Percentiles rank a stretch among this genome's conserved stretches.
phyloP scores from a whole-genome alignment of 2,329 filamentous ascomycete species.

The Colletotrichum phormii region DNA sequence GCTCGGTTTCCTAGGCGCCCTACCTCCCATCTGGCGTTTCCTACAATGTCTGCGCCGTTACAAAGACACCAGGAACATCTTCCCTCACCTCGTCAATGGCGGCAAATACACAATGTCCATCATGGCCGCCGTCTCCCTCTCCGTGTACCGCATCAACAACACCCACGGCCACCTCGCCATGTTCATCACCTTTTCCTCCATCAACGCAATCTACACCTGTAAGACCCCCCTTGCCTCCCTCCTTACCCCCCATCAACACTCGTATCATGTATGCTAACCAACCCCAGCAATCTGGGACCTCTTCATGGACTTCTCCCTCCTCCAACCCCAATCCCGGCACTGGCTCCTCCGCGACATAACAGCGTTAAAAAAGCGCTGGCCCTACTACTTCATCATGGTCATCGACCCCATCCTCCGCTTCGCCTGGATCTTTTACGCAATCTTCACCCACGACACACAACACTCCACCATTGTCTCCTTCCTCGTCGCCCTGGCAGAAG shows the following conservation, averaged over 20 bases:
- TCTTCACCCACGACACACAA: conserved; percentile 82
- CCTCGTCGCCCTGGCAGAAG: conserved; percentile 80
- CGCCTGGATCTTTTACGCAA: conserved; percentile 93
- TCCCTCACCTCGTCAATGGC: conserved; percentile 92
- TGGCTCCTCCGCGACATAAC: conserved; percentile 80
- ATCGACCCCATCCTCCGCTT: conserved; percentile 89
- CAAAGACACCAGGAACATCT: conserved; percentile 84
- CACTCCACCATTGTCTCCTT: conserved; percentile 89
- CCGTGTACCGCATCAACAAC: conserved; percentile 82
- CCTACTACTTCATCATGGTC: conserved; percentile 88
- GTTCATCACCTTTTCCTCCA: conserved; percentile 83
- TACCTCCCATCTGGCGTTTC: conserved; percentile 91
- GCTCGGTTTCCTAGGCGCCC: conserved; percentile 84
- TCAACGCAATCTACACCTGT: conserved; percentile 88
- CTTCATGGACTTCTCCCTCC: conserved; percentile 95
- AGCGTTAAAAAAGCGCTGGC: conserved; percentile 81
- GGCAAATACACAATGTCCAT: conserved; percentile 93
- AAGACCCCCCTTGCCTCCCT: conserved; percentile 47
- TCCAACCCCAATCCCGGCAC: conserved; percentile 78
- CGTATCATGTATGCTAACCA: conserved; percentile 9
- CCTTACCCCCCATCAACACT: too few relatives aligned
- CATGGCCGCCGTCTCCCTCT: conserved; percentile 80
- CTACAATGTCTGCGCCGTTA: conserved; percentile 93
- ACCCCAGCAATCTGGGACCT: conserved; percentile 86
- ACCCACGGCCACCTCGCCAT: conserved; percentile 69